phyloP scores from a whole-genome alignment of 768 basidiomycete species.

The Ephemerocybe angulata region DNA sequence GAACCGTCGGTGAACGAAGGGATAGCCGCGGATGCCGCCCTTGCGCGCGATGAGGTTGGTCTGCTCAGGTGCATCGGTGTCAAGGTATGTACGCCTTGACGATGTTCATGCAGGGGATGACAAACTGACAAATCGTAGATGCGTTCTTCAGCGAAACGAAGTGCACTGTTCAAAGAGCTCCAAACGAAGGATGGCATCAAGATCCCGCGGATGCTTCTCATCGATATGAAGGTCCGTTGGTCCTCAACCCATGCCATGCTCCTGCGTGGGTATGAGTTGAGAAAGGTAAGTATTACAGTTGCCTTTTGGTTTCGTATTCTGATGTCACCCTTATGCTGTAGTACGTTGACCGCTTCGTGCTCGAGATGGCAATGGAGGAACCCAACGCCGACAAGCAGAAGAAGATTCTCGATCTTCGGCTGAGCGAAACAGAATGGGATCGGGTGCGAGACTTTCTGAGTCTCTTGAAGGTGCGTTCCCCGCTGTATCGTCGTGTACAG shows the following conservation, averaged over 20 bases:
- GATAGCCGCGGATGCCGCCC: no score
- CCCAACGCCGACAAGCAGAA: constrained; percentile 18
- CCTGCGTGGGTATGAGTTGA: not conserved
- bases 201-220: not conserved
- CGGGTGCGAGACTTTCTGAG: constrained; percentile 14
- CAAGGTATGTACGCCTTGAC: no score
- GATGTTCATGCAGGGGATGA: no score
- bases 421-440: constrained; percentile 22
- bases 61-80: not conserved
- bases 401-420: constrained; percentile 17
- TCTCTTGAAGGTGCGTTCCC: constrained; percentile 19
- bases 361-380: constrained; percentile 20
- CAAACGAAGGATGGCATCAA: not conserved
- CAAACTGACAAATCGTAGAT: no score
- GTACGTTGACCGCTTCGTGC: constrained; percentile 23
- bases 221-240: not conserved
- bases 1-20: no score
- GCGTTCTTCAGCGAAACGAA: not conserved
- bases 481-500: not conserved
- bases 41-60: not conserved
- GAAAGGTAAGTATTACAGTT: not conserved
- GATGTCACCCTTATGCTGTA: no score
- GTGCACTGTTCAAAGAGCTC: not conserved
- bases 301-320: no score
- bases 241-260: not conserved